Conservation (phyloP, 1,284 basidiomycete genomes). For the Ceratobasidium theobromae region DNA sequence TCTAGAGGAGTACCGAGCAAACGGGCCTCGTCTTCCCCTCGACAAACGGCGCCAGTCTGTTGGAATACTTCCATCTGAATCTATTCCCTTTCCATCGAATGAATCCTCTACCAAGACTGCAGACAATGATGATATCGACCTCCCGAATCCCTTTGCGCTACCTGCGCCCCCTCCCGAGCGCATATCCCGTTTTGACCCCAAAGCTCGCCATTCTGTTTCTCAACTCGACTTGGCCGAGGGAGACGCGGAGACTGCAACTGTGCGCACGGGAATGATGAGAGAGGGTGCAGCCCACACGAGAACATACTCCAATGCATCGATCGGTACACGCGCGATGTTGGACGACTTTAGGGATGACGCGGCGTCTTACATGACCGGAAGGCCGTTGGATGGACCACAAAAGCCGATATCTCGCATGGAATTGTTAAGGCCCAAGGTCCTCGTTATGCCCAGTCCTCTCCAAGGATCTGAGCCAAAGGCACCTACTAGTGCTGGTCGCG, state of each 20-base stretch:
- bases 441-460: slow-evolving; percentile 82
- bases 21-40: slow-evolving; percentile 21
- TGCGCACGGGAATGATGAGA: slow-evolving; percentile 18
- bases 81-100: slow-evolving; percentile 27
- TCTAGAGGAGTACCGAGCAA: slow-evolving; percentile 24
- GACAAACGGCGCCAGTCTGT: slow-evolving; percentile 24
- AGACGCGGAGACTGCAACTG: slow-evolving; percentile 5
- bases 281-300: slow-evolving; percentile 36
- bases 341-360: slow-evolving; percentile 53
- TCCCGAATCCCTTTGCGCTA: slow-evolving; percentile 38
- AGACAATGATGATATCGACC: slow-evolving; percentile 20
- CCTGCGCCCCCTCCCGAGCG: slow-evolving; percentile 35
- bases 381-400: not conserved
- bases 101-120: slow-evolving; percentile 19
- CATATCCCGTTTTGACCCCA: slow-evolving; percentile 39
- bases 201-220: slow-evolving; percentile 33
- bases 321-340: slow-evolving; percentile 53
- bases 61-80: slow-evolving; percentile 30
- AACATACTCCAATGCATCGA: slow-evolving; percentile 46
- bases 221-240: slow-evolving; percentile 11
- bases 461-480: slow-evolving; percentile 47
- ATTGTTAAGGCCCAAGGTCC: slow-evolving; percentile 74
- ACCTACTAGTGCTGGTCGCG: slow-evolving; percentile 18
- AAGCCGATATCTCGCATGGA: slow-evolving; percentile 53
- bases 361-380: slow-evolving; percentile 38